Evolutionary conservation across 2,329 filamentous ascomycete genomes (phyloP), one percentile per base, ranked within the genome.

Genomic region (Thelonectria rubi): DNA sequence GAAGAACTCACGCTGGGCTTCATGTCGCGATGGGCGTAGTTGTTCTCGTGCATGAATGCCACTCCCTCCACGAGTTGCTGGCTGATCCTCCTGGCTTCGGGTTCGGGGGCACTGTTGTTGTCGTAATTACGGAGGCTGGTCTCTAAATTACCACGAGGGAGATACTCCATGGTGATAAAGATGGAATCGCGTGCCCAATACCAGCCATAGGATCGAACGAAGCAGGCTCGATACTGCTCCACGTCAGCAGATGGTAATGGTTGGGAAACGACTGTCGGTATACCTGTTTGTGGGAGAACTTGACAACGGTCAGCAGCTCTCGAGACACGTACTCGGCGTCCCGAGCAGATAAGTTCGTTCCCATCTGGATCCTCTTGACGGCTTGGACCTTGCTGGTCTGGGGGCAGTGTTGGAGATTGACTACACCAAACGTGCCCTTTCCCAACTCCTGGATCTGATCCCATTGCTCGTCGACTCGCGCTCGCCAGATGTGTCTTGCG

Each of bases 141-240:
- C 34, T 37, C 34, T 11, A 37, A 15, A 15, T 37, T 10, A 7
- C 34, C 34, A 2, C 11, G 34, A 15, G 34, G 34, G 6, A 37
- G 34, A n/a, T 49, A 26, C 37, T 50, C 54, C 54, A 57, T 57
- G 11, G 54, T 32, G 20, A 57, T 57, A 34, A 47, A 47, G 20
- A 57, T 40, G 11, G n/a, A 37, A 17, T 20, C 21, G 10, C 21
- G 32, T 20, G 34, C 21, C 34, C 32, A 32, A 15, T 37, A 57
- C 54, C 54, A 57, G 37, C 54, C 54, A 11, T 26, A 47, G 8
- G 43, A 57, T n/a, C 34, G 17, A 2, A 57, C 54, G 15, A 57
- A 57, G 24, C 46, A 57, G n/a, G 49, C 45, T 3, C 20, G 20
- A n/a, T 50, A 57, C 45, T 57, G 11, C 9, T 17, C 12, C 39